Evolutionary conservation across 1,139 yeast species (phyloP), one percentile per base, ranked within the genome.

Genomic region (Kluyveromyces marxianus): DNA sequence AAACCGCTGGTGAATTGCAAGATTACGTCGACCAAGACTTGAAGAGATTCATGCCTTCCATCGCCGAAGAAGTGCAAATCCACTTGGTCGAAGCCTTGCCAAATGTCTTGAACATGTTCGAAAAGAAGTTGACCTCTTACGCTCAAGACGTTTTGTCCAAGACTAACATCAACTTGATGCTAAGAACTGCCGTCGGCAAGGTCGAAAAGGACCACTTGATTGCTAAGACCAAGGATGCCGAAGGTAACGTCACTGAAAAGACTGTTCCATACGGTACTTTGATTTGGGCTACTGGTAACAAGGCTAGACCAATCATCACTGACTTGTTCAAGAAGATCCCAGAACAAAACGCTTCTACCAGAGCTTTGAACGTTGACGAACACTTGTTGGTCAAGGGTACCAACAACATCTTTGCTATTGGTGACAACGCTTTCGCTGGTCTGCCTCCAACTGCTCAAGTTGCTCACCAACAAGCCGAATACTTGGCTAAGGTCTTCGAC

Each of bases 251-350:
- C 35, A 60, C 63, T 21, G 70, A 66, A 75, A 73, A 77, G 41
- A 83, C 76, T 53, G 75, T 90, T 62, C 96, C 97, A 50, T 90
- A 89, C 66, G 97, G 97, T 63, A 75, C 89, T 66, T 77, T 90
- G 61, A 92, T 90, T 57, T 90, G 97, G 97, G 97, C 97, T 51
- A 90, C 96, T 46, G 97, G 97, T 71, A 89, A 89, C 71, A 89
- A 92, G 58, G 89, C 90, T 54, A 83, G 96, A 70, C 78, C 81
- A 47, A 75, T 90, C 53, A 75, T 83, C 50, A 76, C 83, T 50
- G 79, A 81, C 62, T 73, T 90, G 59, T 78, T 83, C 66, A 69
- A 79, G 51, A 79, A 81, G 69, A 75, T 90, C 57, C 92, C 89
- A 42, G 95, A 83, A 57, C 97, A 90, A 73, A 79, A 76, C 65